These are phyloP conservation scores for Pezicula neosporulosa DNA, from an alignment of 2,329 filamentous ascomycete genomes.

Conservation along the genomic window DNA sequence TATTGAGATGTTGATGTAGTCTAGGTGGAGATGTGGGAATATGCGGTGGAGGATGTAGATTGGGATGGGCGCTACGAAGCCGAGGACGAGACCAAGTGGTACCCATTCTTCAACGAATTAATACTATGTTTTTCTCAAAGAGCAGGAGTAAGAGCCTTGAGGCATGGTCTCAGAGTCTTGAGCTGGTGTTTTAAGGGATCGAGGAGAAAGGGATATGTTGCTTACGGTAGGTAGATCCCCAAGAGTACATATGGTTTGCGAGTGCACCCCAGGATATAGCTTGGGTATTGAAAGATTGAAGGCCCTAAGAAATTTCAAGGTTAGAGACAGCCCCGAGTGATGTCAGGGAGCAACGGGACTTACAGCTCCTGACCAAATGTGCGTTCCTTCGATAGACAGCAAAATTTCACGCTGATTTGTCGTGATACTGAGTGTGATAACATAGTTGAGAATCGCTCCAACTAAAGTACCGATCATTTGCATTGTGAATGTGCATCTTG, in stretches of 20 bases:
- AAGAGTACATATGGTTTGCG: constrained; percentile 65
- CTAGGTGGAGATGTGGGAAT: constrained; percentile 58
- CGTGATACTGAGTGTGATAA: constrained; percentile 62
- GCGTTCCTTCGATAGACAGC: constrained; percentile 55
- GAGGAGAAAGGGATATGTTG: too few species aligned
- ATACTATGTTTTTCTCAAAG: too few species aligned
- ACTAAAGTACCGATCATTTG: constrained; percentile 39
- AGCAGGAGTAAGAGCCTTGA: too few species aligned
- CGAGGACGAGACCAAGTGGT: constrained; percentile 72
- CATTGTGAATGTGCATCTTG: constrained; percentile 63
- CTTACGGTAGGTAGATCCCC: constrained; percentile 59
- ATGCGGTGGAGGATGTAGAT: constrained; percentile 52
- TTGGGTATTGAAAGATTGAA: constrained; percentile 58
- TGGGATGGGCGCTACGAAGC: constrained; percentile 56
- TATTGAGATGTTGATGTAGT: constrained; percentile 65
- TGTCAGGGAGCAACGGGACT: background rate
- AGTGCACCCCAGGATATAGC: constrained; percentile 74
- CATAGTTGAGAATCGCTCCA: constrained; percentile 46
- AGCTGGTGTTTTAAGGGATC: too few species aligned
- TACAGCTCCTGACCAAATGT: constrained; percentile 55
- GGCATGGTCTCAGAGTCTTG: too few species aligned
- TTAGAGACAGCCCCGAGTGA: background rate
- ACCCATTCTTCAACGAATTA: too few species aligned
- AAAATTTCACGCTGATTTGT: constrained; percentile 62
- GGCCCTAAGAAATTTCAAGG: constrained; percentile 31